Evolutionary conservation across 495 filamentous ascomycete genomes (phyloP).

Genomic region (Xylaria telfairii): DNA sequence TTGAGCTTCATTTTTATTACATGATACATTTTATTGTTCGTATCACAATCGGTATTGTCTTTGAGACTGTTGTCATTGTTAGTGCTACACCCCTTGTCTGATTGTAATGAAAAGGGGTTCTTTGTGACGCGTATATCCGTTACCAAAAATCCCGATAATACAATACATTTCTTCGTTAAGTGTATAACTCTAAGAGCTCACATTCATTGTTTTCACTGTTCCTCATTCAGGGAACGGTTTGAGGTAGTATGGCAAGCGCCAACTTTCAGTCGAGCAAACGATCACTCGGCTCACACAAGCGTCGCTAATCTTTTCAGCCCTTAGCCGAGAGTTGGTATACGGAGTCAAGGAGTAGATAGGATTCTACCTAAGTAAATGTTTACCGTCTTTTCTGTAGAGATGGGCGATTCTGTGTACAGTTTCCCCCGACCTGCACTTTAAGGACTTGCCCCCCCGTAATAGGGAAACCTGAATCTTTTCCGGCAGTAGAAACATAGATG

Average conservation of each 20-base stretch:
- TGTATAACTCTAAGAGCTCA: neutral
- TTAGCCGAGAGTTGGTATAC: neutral
- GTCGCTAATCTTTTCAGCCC: neutral
- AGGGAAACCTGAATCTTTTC: slow-evolving; percentile 17
- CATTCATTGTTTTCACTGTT: neutral
- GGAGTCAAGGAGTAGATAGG: neutral
- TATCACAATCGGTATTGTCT: neutral
- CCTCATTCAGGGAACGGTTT: neutral
- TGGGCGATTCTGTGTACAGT: neutral
- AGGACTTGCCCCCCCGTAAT: slow-evolving; percentile 20
- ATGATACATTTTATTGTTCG: neutral
- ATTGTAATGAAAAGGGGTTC: neutral
- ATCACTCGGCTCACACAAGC: neutral
- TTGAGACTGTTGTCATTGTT: neutral
- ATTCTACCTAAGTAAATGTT: neutral
- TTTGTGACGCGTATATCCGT: neutral
- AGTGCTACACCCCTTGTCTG: neutral
- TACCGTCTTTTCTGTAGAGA: neutral
- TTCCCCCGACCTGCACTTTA: slow-evolving; percentile 1
- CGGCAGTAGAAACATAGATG: slow-evolving; percentile 34
- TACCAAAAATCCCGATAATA: neutral
- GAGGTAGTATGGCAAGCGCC: neutral
- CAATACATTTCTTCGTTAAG: neutral
- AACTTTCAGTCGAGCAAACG: neutral
- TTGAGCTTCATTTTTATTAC: neutral